Evolutionary conservation across 495 filamentous ascomycete genomes (phyloP), one percentile per base, ranked within the genome.

Genomic region (Oleoguttula mirabilis): DNA sequence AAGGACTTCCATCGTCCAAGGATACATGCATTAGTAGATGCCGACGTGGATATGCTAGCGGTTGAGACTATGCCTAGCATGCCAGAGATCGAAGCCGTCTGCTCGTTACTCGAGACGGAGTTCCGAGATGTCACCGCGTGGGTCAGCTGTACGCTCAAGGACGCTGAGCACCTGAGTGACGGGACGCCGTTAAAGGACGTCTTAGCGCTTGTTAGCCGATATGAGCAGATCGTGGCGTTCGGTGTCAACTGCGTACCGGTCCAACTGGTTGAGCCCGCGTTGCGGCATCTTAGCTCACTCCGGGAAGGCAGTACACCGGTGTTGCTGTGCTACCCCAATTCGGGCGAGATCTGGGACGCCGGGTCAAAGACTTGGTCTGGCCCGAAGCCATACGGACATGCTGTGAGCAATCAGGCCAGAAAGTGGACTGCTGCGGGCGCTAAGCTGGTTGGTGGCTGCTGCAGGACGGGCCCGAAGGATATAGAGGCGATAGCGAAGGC

Each of bases 241-340:
- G 60, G 60, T 7, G 42, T 62, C 17, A 62, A 61, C 27, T 62
- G 60, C 33, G 41, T 59, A 1, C 28, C 43, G 0, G 21, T 45
- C 7, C 38, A 36, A 0, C 4, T 49, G 3, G 59, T 46, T 10
- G 16, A 43, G 12, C 36, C 14, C 2, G 49, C 58, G 4, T 30
- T 60, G 4, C 2, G 45, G 27, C n/a, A 38, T 10, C 22, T 60
- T 14, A 37, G 30, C 11, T 16, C 16, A 4, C 14, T 42, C 10
- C 6, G 14, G 28, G 49, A 47, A 15, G 20, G 20, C 8, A 11
- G 4, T 25, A 12, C 5, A 8, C 47, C 55, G 31, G 45, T 48
- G 5, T 24, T 62, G 20, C 10, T 62, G 12, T 51, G 49, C 22
- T 62, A 61, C 50, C 58, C 60, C 1, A 62, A 62, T 39, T 61